Evolutionary conservation across 2,329 filamentous ascomycete species (phyloP), one percentile per base, ranked within the genome.

Genomic region (Epichloe aotearoae): DNA sequence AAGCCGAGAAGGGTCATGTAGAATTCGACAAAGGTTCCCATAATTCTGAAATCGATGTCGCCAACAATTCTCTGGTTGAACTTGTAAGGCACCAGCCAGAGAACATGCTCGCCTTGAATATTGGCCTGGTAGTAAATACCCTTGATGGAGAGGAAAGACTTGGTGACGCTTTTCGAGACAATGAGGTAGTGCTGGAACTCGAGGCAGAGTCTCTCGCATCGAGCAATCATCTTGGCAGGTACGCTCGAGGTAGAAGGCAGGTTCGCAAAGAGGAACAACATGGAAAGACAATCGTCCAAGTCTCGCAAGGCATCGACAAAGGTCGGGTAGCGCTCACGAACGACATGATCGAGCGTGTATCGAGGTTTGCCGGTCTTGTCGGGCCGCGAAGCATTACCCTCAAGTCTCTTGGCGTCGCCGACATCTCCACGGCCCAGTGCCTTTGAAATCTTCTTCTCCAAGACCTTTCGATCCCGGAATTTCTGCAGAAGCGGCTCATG

Each of bases 131-230:
- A 98, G 74, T 98, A 98, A 62, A 98, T 97, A 55, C 93, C 93
- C 76, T 98, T 98, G 71, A 98, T 97, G 2, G 89, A 95, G 57
- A 98, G 73, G 73, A 98, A 98, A 0, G 90, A 95, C 73, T 96
- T 97, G 63, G 88, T 86, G 59, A 98, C 73, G 61, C 87, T 89
- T 70, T 95, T 82, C 41, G 91, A 94, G 45, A 84, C 80, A 64
- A 98, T 98, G 55, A 98, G 77, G 69, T 95, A 98, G 74, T 97
- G 93, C 71, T 97, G 86, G 69, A 98, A 98, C 72, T 98, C 93
- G 67, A 91, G 83, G 61, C 85, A 91, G 50, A 98, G 73, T 50
- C 88, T 83, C 73, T 97, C 90, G 74, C 93, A 98, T 57, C 89
- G 84, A 49, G 89, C 86, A 66, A 98, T 90, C 69, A 94, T 95